These are phyloP conservation scores for Mucor irregularis DNA, from an alignment of 371 early-diverging fungal species.

Conservation along the genomic window DNA sequence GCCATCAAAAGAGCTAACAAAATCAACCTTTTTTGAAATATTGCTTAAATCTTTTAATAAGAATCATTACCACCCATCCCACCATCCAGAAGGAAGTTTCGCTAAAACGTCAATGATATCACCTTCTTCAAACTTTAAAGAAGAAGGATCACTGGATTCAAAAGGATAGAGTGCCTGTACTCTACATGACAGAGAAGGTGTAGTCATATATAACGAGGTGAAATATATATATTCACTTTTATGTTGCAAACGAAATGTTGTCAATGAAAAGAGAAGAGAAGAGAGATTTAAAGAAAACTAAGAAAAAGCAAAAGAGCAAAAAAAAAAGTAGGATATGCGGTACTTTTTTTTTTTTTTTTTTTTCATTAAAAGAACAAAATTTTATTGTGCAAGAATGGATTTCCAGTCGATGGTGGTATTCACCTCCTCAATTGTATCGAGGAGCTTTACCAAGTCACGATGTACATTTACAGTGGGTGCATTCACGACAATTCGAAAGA, in stretches of 20 bases:
- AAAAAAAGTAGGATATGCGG: too few species aligned
- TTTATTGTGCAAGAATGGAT: too few species aligned
- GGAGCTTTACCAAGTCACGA: constrained; percentile 53
- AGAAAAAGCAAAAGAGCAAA: constrained; percentile 3
- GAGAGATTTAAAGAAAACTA: background rate
- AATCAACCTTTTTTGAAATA: constrained; percentile 1
- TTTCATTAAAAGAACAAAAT: too few species aligned
- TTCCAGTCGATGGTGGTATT: constrained; percentile 33
- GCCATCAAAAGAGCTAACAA: too few species aligned
- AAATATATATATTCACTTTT: too few species aligned
- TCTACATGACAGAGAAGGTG: constrained; percentile 31
- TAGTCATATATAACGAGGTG: constrained; percentile 3
- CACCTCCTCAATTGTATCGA: constrained; percentile 57
- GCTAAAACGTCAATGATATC: constrained; percentile 83
- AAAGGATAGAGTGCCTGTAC: constrained; percentile 81
- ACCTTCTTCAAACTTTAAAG: constrained; percentile 68
- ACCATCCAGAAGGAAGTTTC: constrained; percentile 89
- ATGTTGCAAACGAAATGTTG: background rate
- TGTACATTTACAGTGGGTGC: constrained; percentile 59
- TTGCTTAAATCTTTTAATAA: background rate
- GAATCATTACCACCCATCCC: constrained; percentile 73
- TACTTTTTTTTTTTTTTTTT: too few species aligned
- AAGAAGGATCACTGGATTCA: constrained; percentile 69
- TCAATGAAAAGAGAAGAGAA: background rate
- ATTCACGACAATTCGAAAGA: constrained; percentile 77